Conservation (phyloP, 495 filamentous ascomycete genomes). For the Daldinia childiae region DNA sequence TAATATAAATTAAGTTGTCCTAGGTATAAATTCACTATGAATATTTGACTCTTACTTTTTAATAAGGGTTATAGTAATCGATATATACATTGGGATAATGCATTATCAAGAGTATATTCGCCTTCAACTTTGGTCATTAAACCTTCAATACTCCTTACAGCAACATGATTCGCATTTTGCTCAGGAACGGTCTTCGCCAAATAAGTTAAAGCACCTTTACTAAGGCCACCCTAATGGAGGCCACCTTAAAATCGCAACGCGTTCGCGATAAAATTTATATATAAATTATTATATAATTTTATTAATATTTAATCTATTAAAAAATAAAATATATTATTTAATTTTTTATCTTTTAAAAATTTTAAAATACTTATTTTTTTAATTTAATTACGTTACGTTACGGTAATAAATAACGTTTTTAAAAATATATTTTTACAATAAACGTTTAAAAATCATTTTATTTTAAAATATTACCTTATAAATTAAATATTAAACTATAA, state of each 20-base stretch:
- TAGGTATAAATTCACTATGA: no score
- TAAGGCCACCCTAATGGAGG: not conserved
- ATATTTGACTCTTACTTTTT: no score
- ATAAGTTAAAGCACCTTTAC: not conserved
- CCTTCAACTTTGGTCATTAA: no score
- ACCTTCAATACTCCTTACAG: no score
- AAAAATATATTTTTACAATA: not conserved
- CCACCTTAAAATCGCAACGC: not conserved
- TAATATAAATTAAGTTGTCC: no score
- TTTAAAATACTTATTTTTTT: conserved; percentile 1
- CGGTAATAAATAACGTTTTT: not conserved
- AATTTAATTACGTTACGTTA: not conserved
- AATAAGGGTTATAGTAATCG: no score
- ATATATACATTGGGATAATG: no score
- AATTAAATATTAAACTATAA: not conserved
- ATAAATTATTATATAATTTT: not conserved
- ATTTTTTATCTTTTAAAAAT: not conserved
- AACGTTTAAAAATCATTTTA: not conserved
- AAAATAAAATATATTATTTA: not conserved
- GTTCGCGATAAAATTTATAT: not conserved
- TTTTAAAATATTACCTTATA: not conserved
- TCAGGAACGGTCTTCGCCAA: no score
- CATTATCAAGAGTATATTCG: no score
- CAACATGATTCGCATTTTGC: no score
- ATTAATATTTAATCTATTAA: not conserved